A percentile compares a stretch with the other conserved stretches of the same genome.
phyloP scores from a whole-genome alignment of 495 filamentous ascomycete genomes.

The Rusavskia elegans region DNA sequence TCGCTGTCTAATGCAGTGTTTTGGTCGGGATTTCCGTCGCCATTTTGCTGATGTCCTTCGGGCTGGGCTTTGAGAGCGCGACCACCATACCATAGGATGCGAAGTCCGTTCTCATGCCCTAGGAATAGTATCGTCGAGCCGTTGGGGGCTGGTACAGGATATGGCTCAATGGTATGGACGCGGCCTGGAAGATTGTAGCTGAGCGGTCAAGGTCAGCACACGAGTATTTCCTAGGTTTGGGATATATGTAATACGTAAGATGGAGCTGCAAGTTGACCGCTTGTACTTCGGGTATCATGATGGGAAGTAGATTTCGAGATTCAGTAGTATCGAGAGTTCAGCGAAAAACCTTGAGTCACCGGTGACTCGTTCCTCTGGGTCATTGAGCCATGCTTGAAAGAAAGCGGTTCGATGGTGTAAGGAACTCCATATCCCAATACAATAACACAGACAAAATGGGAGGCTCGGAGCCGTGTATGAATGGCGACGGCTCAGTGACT shows the following conservation, averaged over 20 bases:
- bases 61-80: conserved; percentile 36
- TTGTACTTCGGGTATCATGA: conserved; percentile 21
- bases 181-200: conserved; percentile 68
- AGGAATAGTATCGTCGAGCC: conserved; percentile 74
- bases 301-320: no score
- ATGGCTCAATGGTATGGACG: conserved; percentile 54
- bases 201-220: conserved; percentile 6
- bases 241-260: conserved; percentile 25
- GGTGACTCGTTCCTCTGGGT: neutral
- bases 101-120: conserved; percentile 64
- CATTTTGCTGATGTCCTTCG: neutral
- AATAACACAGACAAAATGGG: no score
- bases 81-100: conserved; percentile 70
- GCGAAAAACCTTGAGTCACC: no score
- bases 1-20: neutral
- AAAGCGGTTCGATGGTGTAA: no score
- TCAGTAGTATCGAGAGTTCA: no score
- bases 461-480: no score
- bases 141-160: conserved; percentile 64
- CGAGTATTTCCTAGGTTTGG: neutral
- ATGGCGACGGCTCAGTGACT: no score
- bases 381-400: no score
- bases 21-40: neutral
- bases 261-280: conserved; percentile 32
- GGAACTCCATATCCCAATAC: no score